Evolutionary conservation across 108 stramenopile genomes (phyloP).

Genomic region (Cyclostephanos invisitatus): DNA sequence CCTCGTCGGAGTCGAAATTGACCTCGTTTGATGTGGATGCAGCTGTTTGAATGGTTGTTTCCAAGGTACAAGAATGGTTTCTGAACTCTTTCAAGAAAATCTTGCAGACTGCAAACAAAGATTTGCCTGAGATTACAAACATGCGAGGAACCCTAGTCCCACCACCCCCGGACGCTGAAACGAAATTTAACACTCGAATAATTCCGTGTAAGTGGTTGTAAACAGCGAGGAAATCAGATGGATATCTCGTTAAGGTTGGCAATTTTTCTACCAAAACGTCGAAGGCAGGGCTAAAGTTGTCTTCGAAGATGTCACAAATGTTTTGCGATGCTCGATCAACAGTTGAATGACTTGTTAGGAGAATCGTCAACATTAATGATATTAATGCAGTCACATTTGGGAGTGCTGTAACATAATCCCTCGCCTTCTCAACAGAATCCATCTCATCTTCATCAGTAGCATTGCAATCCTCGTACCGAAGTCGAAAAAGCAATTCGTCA

Average conservation of each 20-base stretch:
- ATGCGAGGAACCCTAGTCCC: slow-evolving; percentile 15
- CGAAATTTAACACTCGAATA: slow-evolving; percentile 26
- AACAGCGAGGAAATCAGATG: slow-evolving; percentile 27
- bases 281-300: slow-evolving; percentile 29
- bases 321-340: slow-evolving; percentile 19
- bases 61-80: slow-evolving; percentile 19
- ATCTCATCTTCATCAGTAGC: slow-evolving; percentile 29
- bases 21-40: slow-evolving; percentile 3
- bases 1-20: slow-evolving; percentile 36
- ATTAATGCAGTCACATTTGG: slow-evolving; percentile 35
- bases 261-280: slow-evolving; percentile 29
- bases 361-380: slow-evolving; percentile 20
- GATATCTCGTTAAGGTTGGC: slow-evolving; percentile 17
- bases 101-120: slow-evolving; percentile 35
- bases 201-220: slow-evolving; percentile 43
- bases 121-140: slow-evolving; percentile 27
- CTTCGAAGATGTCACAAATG: slow-evolving; percentile 25
- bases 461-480: slow-evolving; percentile 23
- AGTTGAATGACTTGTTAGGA: slow-evolving; percentile 29
- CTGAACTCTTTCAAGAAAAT: slow-evolving; percentile 32
- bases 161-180: slow-evolving; percentile 16
- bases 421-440: not conserved
- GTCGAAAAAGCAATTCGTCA: slow-evolving; percentile 35
- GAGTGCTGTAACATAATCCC: slow-evolving; percentile 1
- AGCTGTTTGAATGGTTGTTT: not conserved